Base-by-base conservation (phyloP, 2,329 filamentous ascomycete species). In the Trichothecium roseum region DNA sequence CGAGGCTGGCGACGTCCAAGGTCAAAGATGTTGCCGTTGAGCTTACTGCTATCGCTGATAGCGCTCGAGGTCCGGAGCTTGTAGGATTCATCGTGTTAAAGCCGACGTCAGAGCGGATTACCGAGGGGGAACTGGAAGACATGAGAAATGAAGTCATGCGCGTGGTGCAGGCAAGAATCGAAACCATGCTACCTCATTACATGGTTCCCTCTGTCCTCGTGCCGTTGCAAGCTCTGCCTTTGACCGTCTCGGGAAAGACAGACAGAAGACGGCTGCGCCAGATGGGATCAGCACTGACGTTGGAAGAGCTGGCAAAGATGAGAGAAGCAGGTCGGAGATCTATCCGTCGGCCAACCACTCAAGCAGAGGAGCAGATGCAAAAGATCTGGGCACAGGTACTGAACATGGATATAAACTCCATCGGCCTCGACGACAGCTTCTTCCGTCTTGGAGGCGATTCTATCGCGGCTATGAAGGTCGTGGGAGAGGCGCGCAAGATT, bases 391-490 rank as follows among this genome's bases (percentile, higher is more conserved):
- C 48, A 10, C 45, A 51, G 3, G 46, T 62, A 0, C 48, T 66
- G 6, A 44, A 44, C 6, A 41, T 60, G 3, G 42, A 47, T 4
- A 38, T 51, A 15, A 45, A 55, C 4, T 39, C 47, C 8, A 59
- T 67, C 17, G 54, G 56, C 6, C 40, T 54, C 4, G 55, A 62
- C 4, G 60, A 67, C 41, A 65, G 60, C 47, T 69, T 70, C 47
- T 68, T 69, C 52, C 53, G 53, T 1, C 54, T 66, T 0, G 66
- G 66, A 8, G 66, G 66, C 16, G 62, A 69, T 44, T 69, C 66
- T 1, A 55, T 69, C 2, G 42, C 55, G 2, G 65, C 65, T 2
- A 72, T 69, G 59, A 64, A 22, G 16, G 30, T 32, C 8, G 30
- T 32, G 7, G 30, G 30, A 7, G 30, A 32, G 18, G 35, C 35